Conservation (phyloP, 2,329 filamentous ascomycete species). For the Cadophora sp. region DNA sequence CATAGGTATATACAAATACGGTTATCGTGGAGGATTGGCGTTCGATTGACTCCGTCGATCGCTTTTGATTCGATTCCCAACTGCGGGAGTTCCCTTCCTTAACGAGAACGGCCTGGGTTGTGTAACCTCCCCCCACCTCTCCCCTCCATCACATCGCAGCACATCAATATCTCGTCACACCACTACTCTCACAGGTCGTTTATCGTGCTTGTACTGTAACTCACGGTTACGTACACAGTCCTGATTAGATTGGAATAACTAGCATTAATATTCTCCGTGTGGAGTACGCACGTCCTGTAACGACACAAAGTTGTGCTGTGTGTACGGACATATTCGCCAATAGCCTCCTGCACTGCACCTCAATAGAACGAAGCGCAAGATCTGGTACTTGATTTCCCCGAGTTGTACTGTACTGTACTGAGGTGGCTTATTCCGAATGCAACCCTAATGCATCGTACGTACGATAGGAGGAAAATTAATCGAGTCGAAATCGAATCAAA, state of each 20-base stretch:
- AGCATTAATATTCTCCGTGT: constrained; percentile 5
- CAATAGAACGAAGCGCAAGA: neutral
- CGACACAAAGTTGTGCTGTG: no score
- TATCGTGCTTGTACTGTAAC: constrained; percentile 4
- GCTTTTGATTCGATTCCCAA: neutral
- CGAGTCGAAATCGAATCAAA: neutral
- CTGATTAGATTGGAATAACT: neutral
- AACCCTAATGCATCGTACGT: neutral
- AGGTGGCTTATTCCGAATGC: neutral
- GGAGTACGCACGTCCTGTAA: neutral
- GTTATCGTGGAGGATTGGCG: no score
- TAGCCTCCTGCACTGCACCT: neutral
- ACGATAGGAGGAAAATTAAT: no score
- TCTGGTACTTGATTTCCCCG: neutral
- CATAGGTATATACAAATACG: no score
- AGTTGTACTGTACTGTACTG: no score
- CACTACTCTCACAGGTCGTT: constrained; percentile 3
- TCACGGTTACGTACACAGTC: no score
- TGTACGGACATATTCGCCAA: neutral
- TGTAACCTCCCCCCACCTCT: neutral
- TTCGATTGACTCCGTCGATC: no score
- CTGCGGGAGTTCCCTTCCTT: neutral
- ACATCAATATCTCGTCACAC: constrained; percentile 2
- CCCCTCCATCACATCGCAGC: neutral
- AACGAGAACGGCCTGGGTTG: neutral